Evolutionary conservation across 1,284 basidiomycete species (phyloP), one percentile per base, ranked within the genome.

Genomic region (Leucoagaricus sp.): DNA sequence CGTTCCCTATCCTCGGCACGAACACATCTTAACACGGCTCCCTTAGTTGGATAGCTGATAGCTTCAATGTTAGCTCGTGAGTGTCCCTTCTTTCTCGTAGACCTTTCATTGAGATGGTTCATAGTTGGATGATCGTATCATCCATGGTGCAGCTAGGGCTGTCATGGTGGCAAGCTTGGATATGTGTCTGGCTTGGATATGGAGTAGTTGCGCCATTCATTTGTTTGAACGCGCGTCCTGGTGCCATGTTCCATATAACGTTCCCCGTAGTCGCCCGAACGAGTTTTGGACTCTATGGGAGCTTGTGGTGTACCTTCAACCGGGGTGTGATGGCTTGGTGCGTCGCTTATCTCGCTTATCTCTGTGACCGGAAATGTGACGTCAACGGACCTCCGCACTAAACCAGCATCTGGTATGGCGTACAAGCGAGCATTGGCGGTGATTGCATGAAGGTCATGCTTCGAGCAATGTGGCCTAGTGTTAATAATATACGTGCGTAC

Each of bases 141-240:
- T 86, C 86, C 5, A 90, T 92, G 87, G 84, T 89, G 42, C 81
- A 85, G 55, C 73, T 85, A 9, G 89, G 89, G 2, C 77, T 93
- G 23, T 86, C 84, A 0, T 93, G 89, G 89, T 93, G 89, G 89
- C 88, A 91, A 68, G 85, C 89, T 10, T 90, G 87, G 87, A 77
- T 90, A 38, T 84, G 86, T 64, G 87, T 91, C 15, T 90, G 86
- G 81, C 67, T 93, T 49, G 91, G 91, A 1, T 94, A 93, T 67
- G 77, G 79, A 0, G 66, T 88, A 46, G 85, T 87, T 19, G 86
- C 87, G 0, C 84, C 85, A 1, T 87, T 95, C 70, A 81, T 94
- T 57, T 87, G 88, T 25, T 71, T 89, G 59, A 93, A 92, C 62
- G 91, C 89, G n/a, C 82, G 90, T 25, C 87, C 89, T 1, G 91